Conservation (phyloP, 495 filamentous ascomycete genomes). For the Aspergillus haitiensis region DNA sequence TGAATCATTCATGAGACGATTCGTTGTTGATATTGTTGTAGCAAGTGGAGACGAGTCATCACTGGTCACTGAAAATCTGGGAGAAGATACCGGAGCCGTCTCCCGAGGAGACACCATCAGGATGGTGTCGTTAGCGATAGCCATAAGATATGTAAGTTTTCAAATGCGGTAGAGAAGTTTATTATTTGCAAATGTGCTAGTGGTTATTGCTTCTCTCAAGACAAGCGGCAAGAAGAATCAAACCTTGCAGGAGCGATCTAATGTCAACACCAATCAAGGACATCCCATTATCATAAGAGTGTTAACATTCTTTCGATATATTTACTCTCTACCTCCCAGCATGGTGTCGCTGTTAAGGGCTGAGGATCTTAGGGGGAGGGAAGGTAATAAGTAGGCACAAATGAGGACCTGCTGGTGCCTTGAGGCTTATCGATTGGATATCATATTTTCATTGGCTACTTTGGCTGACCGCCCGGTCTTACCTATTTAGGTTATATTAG, state of each 20-base stretch:
- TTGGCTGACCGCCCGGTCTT: slow-evolving; percentile 7
- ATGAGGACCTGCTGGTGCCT: neutral
- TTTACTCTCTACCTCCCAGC: too few species aligned
- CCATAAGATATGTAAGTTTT: neutral
- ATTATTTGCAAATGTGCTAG: too few species aligned
- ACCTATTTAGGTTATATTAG: slow-evolving; percentile 17
- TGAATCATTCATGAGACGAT: neutral
- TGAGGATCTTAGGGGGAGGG: neutral
- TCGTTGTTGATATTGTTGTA: neutral
- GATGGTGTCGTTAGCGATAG: neutral
- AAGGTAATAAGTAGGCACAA: neutral
- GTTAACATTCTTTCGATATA: too few species aligned
- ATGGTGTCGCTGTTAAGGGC: too few species aligned
- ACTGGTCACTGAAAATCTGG: neutral
- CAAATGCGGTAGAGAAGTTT: too few species aligned
- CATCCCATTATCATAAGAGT: too few species aligned
- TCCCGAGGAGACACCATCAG: neutral
- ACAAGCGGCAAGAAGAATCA: too few species aligned
- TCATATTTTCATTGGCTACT: neutral
- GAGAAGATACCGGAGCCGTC: slow-evolving; percentile 1
- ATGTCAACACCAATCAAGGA: too few species aligned
- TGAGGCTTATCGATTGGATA: neutral
- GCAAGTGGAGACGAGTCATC: slow-evolving; percentile 1
- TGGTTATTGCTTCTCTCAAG: too few species aligned
- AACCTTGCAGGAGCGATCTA: too few species aligned